A percentile compares a stretch with the other conserved stretches of the same genome.
Evolutionary conservation across 371 early-diverging fungal species (phyloP).

Genomic region (Actinomortierella ambigua): DNA sequence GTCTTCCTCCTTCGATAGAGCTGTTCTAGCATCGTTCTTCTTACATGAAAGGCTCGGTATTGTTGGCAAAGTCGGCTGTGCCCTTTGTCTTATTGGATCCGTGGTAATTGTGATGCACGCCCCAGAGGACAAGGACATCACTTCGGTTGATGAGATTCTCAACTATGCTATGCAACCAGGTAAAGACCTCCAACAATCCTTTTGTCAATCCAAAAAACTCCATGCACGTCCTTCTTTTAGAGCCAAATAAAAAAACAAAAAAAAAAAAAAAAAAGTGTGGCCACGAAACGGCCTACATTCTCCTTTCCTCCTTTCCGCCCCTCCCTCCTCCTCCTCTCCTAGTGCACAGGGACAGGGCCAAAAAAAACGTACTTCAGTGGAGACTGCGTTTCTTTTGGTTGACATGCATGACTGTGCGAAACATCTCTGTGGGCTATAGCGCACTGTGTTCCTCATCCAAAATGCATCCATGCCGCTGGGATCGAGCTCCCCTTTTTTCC

Average conservation of each 20-base stretch:
- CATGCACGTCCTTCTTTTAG: too few relatives aligned
- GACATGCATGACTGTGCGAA: too few relatives aligned
- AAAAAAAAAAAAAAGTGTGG: slow-evolving; percentile 10
- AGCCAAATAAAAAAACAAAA: too few relatives aligned
- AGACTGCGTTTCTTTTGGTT: too few relatives aligned
- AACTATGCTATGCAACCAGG: slow-evolving; percentile 70
- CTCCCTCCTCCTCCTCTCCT: neutral
- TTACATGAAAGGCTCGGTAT: slow-evolving; percentile 82
- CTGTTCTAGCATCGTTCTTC: slow-evolving; percentile 76
- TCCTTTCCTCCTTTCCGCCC: slow-evolving; percentile 3
- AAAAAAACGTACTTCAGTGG: too few relatives aligned
- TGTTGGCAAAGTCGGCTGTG: slow-evolving; percentile 87
- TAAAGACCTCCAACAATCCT: slow-evolving; percentile 34
- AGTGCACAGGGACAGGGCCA: too few relatives aligned
- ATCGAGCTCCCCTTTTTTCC: neutral
- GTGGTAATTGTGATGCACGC: slow-evolving; percentile 88
- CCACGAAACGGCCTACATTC: neutral
- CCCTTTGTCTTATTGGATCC: slow-evolving; percentile 87
- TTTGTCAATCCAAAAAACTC: too few relatives aligned
- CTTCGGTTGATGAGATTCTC: slow-evolving; percentile 80
- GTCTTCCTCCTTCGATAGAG: slow-evolving; percentile 41
- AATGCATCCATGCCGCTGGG: neutral
- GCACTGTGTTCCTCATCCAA: neutral
- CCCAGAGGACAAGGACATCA: slow-evolving; percentile 81
- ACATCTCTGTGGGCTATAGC: too few relatives aligned